Base-by-base conservation (phyloP, 768 basidiomycete genomes). In the Tylopilus subfusipes region DNA sequence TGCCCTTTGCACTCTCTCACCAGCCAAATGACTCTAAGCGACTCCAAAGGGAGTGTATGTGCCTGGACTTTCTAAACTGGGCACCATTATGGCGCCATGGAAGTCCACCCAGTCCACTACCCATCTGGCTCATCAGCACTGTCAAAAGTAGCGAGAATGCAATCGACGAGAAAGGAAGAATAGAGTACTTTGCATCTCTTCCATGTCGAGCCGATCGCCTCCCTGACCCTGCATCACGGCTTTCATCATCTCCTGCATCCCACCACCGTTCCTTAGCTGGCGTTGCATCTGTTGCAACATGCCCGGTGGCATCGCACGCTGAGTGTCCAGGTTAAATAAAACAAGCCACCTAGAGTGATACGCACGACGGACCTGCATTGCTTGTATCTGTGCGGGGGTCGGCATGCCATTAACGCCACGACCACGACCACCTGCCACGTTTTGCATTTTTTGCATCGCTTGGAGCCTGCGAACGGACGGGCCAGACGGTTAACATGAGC, bases 241-340 rank as follows among this genome's bases (percentile, higher is more conserved):
- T 68, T 89, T 90, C 93, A 96, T 93, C 93, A 96, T 96, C 63
- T 96, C 93, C 69, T 94, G 90, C 85, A 97, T 88, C 42, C 92
- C 92, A 22, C 93, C 91, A 10, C 90, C 90, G 52, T 85, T 73
- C 53, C 87, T 77, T 67, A 90, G 75, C 65, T 90, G 87, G 48
- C 84, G 78, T 66, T 91, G 93, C 85, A 98, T 86, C 67, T 98
- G 89, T 66, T 93, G 90, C 58, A 98, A 72, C 88, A 96, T 90
- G 29, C 94, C 96, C 6, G 96, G 92, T 1, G 96, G 96, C 82
- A 98, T 86, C 36, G 94, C 80, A 54, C 93, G 88, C 88, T 97
- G 53, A 44, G 43, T 36, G 51, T 38, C 25, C 52, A 33, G 53
- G 51, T 56, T 13, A 50, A 42, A 48, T 21, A 38, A 55, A 44